Conservation (phyloP, 805 yeast genomes). For the Clavispora vitiphila region DNA sequence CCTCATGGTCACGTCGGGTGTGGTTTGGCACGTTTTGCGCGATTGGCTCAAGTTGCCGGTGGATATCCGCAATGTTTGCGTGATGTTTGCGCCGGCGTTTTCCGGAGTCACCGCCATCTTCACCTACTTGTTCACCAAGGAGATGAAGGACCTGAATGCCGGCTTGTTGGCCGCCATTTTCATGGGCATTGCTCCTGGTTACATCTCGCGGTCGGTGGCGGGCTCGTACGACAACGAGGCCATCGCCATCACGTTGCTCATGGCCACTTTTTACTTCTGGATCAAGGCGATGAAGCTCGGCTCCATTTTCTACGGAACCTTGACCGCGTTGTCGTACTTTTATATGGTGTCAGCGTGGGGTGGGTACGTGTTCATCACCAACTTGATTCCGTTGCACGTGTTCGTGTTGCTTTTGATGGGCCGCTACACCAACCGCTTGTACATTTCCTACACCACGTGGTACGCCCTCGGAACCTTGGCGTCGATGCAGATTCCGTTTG, state of each 20-base stretch:
- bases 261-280: slow-evolving; percentile 96
- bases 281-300: slow-evolving; percentile 90
- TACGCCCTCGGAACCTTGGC: slow-evolving; percentile 95
- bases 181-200: slow-evolving; percentile 98
- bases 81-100: slow-evolving; percentile 92
- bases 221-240: slow-evolving; percentile 99
- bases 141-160: slow-evolving; percentile 84
- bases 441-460: slow-evolving; percentile 94
- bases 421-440: slow-evolving; percentile 75
- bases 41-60: slow-evolving; percentile 68
- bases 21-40: slow-evolving; percentile 70
- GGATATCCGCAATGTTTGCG: slow-evolving; percentile 95
- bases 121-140: slow-evolving; percentile 81
- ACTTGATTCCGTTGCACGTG: slow-evolving; percentile 92
- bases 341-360: slow-evolving; percentile 99
- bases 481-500: slow-evolving; percentile 99
- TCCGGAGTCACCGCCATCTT: slow-evolving; percentile 88
- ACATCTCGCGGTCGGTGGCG: slow-evolving; percentile 96
- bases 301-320: slow-evolving; percentile 74
- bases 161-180: slow-evolving; percentile 90
- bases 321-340: slow-evolving; percentile 85
- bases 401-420: slow-evolving; percentile 92
- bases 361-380: slow-evolving; percentile 97
- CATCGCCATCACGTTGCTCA: slow-evolving; percentile 89
- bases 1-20: slow-evolving; percentile 93